Conservation (phyloP, 805 yeast genomes). For the Sugiyamaella smithiae region DNA sequence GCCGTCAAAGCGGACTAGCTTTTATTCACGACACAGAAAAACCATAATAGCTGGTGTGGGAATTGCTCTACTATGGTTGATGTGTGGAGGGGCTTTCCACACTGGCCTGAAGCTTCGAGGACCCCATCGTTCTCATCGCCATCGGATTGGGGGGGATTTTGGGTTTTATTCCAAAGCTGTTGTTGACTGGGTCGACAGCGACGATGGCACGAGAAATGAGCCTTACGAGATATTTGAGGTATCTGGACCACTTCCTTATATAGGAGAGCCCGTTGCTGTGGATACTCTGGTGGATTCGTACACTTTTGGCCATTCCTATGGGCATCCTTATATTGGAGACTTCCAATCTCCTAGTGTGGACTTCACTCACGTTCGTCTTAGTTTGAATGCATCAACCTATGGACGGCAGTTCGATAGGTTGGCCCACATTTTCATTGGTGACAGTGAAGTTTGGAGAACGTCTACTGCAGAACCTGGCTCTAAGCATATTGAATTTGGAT, state of each 20-base stretch:
- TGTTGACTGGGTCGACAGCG: not conserved
- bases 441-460: slow-evolving; percentile 75
- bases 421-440: slow-evolving; percentile 40
- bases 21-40: not conserved
- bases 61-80: not conserved
- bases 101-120: not conserved
- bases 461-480: slow-evolving; percentile 73
- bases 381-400: slow-evolving; percentile 31
- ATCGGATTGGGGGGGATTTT: not conserved
- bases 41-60: not conserved
- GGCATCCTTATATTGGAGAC: slow-evolving; percentile 30
- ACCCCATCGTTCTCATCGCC: not conserved
- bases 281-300: slow-evolving; percentile 23
- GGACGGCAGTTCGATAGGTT: slow-evolving; percentile 41
- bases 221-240: not conserved
- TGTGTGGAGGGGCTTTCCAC: not conserved
- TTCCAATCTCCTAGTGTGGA: slow-evolving; percentile 34
- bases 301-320: slow-evolving; percentile 36
- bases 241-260: slow-evolving; percentile 1
- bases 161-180: not conserved
- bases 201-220: not conserved
- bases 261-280: slow-evolving; percentile 5
- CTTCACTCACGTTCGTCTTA: slow-evolving; percentile 38
- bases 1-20: too few relatives aligned
- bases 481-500: slow-evolving; percentile 37